Evolutionary conservation across 2,329 filamentous ascomycete genomes (phyloP).

Genomic region (Hirsutella thompsonii): DNA sequence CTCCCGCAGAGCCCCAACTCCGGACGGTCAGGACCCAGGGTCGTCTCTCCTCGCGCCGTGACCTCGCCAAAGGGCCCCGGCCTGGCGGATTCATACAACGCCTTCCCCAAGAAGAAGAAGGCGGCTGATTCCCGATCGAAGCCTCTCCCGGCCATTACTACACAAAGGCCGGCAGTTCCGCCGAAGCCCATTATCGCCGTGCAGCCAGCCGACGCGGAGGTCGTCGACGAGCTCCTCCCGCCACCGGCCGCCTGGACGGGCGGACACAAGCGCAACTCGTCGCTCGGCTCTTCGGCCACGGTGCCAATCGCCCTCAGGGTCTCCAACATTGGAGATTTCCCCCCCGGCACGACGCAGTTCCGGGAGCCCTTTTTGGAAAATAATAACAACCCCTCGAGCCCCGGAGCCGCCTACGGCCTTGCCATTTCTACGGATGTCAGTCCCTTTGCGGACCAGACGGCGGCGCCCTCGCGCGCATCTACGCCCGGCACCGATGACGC

Average conservation of each 20-base stretch:
- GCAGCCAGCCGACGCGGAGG: too few species aligned
- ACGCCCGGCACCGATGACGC: not conserved
- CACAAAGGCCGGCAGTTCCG: too few species aligned
- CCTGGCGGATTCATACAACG: not conserved
- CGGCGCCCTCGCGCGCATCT: not conserved
- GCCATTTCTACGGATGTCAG: constrained; percentile 1
- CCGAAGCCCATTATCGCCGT: too few species aligned
- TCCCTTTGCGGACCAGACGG: not conserved
- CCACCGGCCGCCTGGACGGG: constrained; percentile 28
- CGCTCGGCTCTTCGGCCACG: constrained; percentile 51
- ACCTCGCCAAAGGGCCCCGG: constrained; percentile 7
- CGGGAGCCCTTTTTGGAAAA: not conserved
- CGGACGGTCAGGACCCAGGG: not conserved
- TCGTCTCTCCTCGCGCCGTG: not conserved
- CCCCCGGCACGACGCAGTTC: constrained; percentile 12
- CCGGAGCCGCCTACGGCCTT: not conserved
- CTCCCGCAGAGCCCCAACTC: not conserved
- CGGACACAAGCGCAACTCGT: constrained; percentile 45
- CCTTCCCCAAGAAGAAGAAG: constrained; percentile 2
- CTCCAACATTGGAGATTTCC: constrained; percentile 43
- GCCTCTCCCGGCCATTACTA: too few species aligned
- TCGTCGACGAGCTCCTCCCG: constrained; percentile 20
- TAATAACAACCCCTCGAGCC: not conserved
- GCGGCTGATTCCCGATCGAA: too few species aligned
- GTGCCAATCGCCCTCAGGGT: constrained; percentile 60